A percentile compares a stretch with the other conserved stretches of the same genome.
Conservation (phyloP, 306 rosid species). For the Fagus crenata region DNA sequence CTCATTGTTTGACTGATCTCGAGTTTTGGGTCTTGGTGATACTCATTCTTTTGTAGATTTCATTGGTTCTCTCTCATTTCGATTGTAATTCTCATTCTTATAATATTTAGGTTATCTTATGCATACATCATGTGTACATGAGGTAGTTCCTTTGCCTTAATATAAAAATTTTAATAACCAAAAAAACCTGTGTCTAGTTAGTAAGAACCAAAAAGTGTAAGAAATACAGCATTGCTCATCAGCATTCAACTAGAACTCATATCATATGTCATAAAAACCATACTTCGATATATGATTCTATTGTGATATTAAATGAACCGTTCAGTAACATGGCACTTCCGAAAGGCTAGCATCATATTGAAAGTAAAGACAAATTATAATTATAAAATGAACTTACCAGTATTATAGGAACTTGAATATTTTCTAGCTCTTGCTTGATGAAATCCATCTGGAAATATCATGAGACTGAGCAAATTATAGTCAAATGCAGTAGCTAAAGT, state of each 20-base stretch:
- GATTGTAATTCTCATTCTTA: no score
- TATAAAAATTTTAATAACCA: no score
- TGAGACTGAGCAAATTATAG: constrained; percentile 20
- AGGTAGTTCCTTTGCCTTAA: no score
- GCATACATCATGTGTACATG: no score
- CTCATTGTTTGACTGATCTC: no score
- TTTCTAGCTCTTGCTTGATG: constrained; percentile 67
- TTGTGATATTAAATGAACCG: not conserved
- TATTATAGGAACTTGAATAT: constrained; percentile 63
- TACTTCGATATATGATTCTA: not conserved
- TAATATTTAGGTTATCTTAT: no score
- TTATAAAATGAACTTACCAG: constrained; percentile 54
- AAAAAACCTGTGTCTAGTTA: not conserved
- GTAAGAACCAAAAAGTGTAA: not conserved
- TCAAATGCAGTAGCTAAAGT: constrained; percentile 5
- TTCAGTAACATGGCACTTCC: not conserved
- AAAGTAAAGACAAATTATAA: constrained; percentile 9
- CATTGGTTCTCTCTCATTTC: no score
- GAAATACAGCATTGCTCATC: constrained; percentile 2
- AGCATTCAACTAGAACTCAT: constrained; percentile 4
- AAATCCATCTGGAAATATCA: constrained; percentile 57
- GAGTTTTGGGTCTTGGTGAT: no score
- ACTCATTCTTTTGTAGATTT: no score
- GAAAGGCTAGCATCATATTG: constrained; percentile 9
- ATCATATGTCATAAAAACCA: not conserved